These are phyloP conservation scores for Lactuca saligna DNA, from an alignment of 129 eudicot species.

Conservation along the genomic window DNA sequence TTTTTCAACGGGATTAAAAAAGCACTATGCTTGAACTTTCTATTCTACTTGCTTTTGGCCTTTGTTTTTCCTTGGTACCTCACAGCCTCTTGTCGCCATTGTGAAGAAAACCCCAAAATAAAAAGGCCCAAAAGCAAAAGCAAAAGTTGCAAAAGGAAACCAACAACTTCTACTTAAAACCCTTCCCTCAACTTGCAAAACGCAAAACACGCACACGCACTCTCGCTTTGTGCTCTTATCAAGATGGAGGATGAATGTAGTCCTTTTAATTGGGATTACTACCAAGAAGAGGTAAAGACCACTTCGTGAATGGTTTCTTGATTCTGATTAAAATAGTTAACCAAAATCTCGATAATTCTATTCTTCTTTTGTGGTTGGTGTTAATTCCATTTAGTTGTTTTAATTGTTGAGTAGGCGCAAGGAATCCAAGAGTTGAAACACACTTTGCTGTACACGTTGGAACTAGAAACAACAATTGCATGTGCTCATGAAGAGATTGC, in stretches of 20 bases:
- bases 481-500: conserved; percentile 82
- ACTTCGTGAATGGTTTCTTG: background rate
- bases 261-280: conserved; percentile 74
- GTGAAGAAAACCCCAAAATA: conserved; percentile 32
- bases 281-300: conserved; percentile 61
- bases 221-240: conserved; percentile 28
- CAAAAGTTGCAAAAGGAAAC: conserved; percentile 32
- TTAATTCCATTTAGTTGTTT: background rate
- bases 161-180: conserved; percentile 38
- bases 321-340: conserved; percentile 1
- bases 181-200: conserved; percentile 39
- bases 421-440: conserved; percentile 70
- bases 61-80: conserved; percentile 33
- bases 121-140: conserved; percentile 39
- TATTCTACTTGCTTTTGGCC: conserved; percentile 36
- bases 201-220: conserved; percentile 27
- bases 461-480: conserved; percentile 62
- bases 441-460: conserved; percentile 66
- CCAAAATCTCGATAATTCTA: conserved; percentile 4
- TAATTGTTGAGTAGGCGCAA: conserved; percentile 28
- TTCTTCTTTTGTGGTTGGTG: conserved; percentile 11
- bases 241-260: conserved; percentile 77
- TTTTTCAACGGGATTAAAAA: conserved; percentile 36
- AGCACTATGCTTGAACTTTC: conserved; percentile 35
- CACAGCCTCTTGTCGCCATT: conserved; percentile 34